phyloP scores from a whole-genome alignment of 192 early-diverging fungal species.

The Rhizophagus prolifer region DNA sequence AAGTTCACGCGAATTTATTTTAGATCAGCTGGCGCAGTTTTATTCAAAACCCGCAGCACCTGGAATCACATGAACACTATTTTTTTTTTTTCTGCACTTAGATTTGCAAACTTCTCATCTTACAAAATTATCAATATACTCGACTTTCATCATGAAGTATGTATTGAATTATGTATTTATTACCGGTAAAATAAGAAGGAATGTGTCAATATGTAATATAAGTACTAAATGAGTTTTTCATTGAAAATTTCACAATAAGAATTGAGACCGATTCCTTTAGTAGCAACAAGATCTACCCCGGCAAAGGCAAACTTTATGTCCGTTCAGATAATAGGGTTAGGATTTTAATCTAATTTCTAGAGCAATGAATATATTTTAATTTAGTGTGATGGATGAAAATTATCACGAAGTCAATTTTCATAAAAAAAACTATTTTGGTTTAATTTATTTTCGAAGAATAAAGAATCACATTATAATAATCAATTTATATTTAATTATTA shows the following conservation, averaged over 20 bases:
- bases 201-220: background rate
- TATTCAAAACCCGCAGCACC: too few species aligned
- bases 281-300: conserved; percentile 99
- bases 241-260: conserved; percentile 45
- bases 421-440: too few species aligned
- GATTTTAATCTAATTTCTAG: conserved; percentile 18
- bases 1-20: too few species aligned
- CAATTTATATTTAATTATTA: background rate
- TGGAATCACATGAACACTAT: too few species aligned
- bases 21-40: too few species aligned
- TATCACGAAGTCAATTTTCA: too few species aligned
- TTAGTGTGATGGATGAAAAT: background rate
- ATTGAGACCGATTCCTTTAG: conserved; percentile 95
- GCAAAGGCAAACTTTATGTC: conserved; percentile 93
- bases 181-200: background rate
- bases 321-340: conserved; percentile 85
- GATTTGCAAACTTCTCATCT: too few species aligned
- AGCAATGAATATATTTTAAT: background rate
- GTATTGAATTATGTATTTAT: background rate
- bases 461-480: background rate
- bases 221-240: background rate
- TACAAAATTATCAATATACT: background rate
- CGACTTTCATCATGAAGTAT: conserved; percentile 3
- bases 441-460: too few species aligned
- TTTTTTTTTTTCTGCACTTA: too few species aligned